phyloP scores from a whole-genome alignment of 768 basidiomycete genomes.

The Hebeloma cylindrosporum region DNA sequence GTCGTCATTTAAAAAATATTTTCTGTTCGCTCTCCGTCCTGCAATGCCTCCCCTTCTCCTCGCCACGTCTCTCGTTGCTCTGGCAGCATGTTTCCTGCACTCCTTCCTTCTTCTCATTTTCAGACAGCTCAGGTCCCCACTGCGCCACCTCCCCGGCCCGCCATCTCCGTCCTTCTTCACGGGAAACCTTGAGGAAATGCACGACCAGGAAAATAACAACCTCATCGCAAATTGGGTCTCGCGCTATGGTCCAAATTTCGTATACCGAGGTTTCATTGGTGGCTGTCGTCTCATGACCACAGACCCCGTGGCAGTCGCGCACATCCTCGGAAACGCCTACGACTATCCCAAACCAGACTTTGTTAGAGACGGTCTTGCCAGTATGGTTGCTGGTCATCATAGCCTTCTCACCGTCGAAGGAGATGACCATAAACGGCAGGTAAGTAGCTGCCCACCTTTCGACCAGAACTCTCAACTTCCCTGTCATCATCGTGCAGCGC shows the following conservation, averaged over 20 bases:
- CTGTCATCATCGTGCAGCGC: constrained; percentile 34
- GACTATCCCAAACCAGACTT: constrained; percentile 55
- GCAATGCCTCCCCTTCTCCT: constrained; percentile 15
- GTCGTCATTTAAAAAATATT: background rate
- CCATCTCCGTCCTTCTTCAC: constrained; percentile 39
- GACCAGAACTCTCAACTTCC: constrained; percentile 6
- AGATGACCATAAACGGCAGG: constrained; percentile 43
- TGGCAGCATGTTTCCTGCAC: constrained; percentile 21
- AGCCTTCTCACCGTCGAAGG: constrained; percentile 45
- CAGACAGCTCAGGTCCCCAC: constrained; percentile 43
- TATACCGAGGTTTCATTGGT: constrained; percentile 43
- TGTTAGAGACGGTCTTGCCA: constrained; percentile 34
- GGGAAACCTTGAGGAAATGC: constrained; percentile 47
- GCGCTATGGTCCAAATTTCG: constrained; percentile 44
- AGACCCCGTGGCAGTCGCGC: constrained; percentile 60
- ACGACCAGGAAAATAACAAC: constrained; percentile 51
- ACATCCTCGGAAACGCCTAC: constrained; percentile 56
- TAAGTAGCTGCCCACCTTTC: constrained; percentile 15
- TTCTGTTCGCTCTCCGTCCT: background rate
- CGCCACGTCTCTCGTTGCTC: constrained; percentile 25
- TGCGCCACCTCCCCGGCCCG: constrained; percentile 46
- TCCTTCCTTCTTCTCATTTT: constrained; percentile 42
- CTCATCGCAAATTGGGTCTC: constrained; percentile 46
- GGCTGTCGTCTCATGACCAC: constrained; percentile 51
- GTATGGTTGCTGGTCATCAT: constrained; percentile 18